Evolutionary conservation across 1,139 yeast genomes (phyloP).

Genomic region (Zygosaccharomyces pseudobailii): DNA sequence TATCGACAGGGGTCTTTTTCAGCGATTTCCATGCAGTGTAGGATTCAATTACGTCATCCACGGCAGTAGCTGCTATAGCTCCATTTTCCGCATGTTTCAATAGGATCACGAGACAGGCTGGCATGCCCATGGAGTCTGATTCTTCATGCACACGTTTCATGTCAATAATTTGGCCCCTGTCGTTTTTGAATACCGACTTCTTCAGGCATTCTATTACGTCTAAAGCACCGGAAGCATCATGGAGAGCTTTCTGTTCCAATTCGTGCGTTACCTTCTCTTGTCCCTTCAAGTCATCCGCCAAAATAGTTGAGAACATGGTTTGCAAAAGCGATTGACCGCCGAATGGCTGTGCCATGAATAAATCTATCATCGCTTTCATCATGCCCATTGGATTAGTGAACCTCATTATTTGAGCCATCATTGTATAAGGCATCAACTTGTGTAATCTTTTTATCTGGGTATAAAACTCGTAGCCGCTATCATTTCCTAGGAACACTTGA

Average conservation of each 20-base stretch:
- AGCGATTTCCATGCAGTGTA: slow-evolving; percentile 39
- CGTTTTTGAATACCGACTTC: slow-evolving; percentile 29
- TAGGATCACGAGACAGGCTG: slow-evolving; percentile 34
- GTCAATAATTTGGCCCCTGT: slow-evolving; percentile 30
- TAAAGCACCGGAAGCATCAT: slow-evolving; percentile 28
- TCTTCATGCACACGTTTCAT: slow-evolving; percentile 36
- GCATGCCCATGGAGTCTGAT: slow-evolving; percentile 36
- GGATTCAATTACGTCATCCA: slow-evolving; percentile 29
- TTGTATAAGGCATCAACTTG: slow-evolving; percentile 65
- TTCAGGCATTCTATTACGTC: slow-evolving; percentile 30
- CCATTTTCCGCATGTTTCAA: slow-evolving; percentile 25
- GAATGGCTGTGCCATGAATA: slow-evolving; percentile 74
- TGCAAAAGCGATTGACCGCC: slow-evolving; percentile 68
- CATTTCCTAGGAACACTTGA: slow-evolving; percentile 73
- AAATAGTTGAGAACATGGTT: slow-evolving; percentile 63
- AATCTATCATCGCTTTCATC: slow-evolving; percentile 69
- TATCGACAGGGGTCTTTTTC: slow-evolving; percentile 9
- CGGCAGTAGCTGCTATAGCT: slow-evolving; percentile 20
- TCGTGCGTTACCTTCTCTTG: slow-evolving; percentile 53
- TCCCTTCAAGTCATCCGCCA: slow-evolving; percentile 73
- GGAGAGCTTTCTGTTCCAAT: slow-evolving; percentile 40
- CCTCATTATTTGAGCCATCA: slow-evolving; percentile 68
- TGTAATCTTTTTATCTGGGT: slow-evolving; percentile 67
- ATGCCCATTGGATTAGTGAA: slow-evolving; percentile 85
- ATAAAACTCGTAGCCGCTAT: slow-evolving; percentile 69